Base-by-base conservation (phyloP, 2,329 filamentous ascomycete genomes). In the Thelonectria olida region DNA sequence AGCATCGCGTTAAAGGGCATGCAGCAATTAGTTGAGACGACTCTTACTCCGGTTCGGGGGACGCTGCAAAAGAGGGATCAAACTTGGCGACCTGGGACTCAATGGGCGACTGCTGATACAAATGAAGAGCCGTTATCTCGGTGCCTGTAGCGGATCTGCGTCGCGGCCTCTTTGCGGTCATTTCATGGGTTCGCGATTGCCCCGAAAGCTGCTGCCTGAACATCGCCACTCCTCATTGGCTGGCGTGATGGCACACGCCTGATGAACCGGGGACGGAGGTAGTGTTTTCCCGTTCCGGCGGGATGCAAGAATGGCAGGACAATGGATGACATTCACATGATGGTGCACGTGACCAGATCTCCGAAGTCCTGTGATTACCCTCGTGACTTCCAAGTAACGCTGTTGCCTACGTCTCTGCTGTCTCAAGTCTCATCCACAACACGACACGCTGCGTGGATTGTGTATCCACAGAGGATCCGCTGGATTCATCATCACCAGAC, bases 81-180 rank as follows among this genome's bases (percentile, higher is more conserved):
- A 45, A 22, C 47, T 51, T 27, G 31, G n/a, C 15, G 34, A 25
- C 15, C 36, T 25, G 19, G 38, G 17, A 7, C 28, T 34, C 39
- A 44, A n/a, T 45, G 54, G 57, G 45, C 41, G 42, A 28, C 10
- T 31, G 60, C 54, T 31, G 52, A 67, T 68, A 62, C 67, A 68
- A 63, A 57, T 65, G 53, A 47, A 44, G 53, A 49, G 51, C 63
- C 48, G 63, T 63, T 72, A 73, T 73, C 54, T 70, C 64, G 71
- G 63, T 73, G 71, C 71, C 71, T 73, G 67, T 68, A 72, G 71
- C 71, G 71, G 71, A 73, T 69, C 68, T 67, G 50, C 45, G 55
- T 42, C 59, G 56, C 69, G 69, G 70, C 66, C 66, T 63, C 62
- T 68, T 67, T 66, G 69, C 66, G 70, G 70, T 55, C 61, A 66